Base-by-base conservation (phyloP, 768 basidiomycete genomes). In the Pleurotus eryngii region DNA sequence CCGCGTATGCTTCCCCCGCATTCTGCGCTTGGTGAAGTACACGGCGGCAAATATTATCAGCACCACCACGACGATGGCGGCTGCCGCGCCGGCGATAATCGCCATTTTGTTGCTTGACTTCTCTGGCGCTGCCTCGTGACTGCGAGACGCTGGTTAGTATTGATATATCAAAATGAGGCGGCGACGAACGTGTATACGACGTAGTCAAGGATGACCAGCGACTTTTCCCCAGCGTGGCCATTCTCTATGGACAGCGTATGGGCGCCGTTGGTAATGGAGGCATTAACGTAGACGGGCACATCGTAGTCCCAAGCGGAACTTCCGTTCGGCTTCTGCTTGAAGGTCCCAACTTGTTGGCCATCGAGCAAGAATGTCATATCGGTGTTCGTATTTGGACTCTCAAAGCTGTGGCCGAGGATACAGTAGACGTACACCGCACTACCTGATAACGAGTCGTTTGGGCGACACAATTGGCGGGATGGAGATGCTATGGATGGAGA, bases 231-330 rank as follows among this genome's bases (percentile, higher is more conserved):
- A 17, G 20, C 45, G 24, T 38, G 43, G 5, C 43, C 35, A 11
- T 43, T 57, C 27, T 46, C 56, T n/a, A 57, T 46, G 14, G 46
- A 46, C n/a, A 57, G 56, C 17, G 56, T 50, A 37, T 57, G 56
- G 3, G 35, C 43, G 30, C 56, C 56, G 27, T 57, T 4, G 17
- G 56, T 35, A 15, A 57, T 38, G 8, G 56, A 46, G 9, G 42
- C 14, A 38, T 57, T 57, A 24, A 35, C 27, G 17, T 57, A 57
- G 26, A 57, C 56, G 18, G 43, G 56, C 5, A 57, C 56, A 18
- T 57, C 24, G 24, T 20, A 57, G 18, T 46, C 46, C 17, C 20
- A 57, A 35, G 20, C 5, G 11, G 49, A 26, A n/a, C 3, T 22
- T 8, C 35, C 35, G 24, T 20, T 48, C 27, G 56, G 56, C 14